Percentiles rank a stretch among this genome's conserved stretches.
Evolutionary conservation across 768 basidiomycete species (phyloP).

Genomic region (Leccinum broughii): DNA sequence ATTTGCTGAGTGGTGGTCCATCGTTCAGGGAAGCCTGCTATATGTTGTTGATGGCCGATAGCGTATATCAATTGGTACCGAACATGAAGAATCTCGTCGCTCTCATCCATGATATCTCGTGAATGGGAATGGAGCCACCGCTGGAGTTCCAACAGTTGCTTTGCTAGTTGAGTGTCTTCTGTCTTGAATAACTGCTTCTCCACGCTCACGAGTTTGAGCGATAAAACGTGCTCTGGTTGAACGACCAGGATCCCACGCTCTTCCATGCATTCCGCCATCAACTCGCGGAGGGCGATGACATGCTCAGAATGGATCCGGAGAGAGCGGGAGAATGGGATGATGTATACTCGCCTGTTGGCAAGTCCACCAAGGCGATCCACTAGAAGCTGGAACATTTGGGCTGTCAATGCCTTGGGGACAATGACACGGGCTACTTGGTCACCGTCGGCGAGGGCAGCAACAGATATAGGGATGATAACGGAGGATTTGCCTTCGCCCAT

Average conservation of each 20-base stretch:
- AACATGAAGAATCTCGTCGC: conserved; percentile 35
- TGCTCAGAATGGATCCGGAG: conserved; percentile 22
- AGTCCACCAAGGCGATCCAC: conserved; percentile 45
- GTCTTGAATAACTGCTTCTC: conserved; percentile 32
- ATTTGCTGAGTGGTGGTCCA: conserved; percentile 37
- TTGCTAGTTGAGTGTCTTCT: neutral
- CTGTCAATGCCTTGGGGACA: conserved; percentile 47
- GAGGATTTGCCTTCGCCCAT: conserved; percentile 61
- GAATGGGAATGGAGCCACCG: conserved; percentile 25
- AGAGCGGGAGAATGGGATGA: conserved; percentile 50
- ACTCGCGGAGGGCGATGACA: conserved; percentile 24
- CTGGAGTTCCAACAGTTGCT: conserved; percentile 29
- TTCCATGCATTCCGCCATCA: conserved; percentile 41
- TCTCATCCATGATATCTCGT: conserved; percentile 34
- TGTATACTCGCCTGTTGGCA: conserved; percentile 47
- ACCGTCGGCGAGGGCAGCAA: conserved; percentile 43
- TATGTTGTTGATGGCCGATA: conserved; percentile 27
- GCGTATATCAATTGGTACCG: conserved; percentile 41
- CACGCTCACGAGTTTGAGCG: conserved; percentile 48
- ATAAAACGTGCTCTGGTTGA: conserved; percentile 57
- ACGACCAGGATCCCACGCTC: conserved; percentile 45
- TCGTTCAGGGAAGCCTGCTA: conserved; percentile 35
- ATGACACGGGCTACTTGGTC: conserved; percentile 47
- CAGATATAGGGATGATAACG: conserved; percentile 47
- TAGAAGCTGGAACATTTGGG: conserved; percentile 52